phyloP scores from a whole-genome alignment of 2,329 filamentous ascomycete genomes.

The Nigrograna mackinnonii region DNA sequence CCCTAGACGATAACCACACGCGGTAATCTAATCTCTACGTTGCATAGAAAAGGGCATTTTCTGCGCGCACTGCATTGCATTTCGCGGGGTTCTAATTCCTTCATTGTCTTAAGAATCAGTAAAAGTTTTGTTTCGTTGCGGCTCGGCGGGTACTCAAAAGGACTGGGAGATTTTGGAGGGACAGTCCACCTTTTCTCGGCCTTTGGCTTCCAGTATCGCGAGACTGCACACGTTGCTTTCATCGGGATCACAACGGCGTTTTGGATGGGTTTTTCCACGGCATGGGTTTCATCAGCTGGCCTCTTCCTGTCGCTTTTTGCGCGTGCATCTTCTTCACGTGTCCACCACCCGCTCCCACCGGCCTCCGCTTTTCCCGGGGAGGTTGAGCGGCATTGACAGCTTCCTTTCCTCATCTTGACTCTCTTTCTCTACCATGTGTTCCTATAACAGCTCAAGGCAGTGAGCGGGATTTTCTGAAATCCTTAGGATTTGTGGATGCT shows the following conservation, averaged over 20 bases:
- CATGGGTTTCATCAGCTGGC: too few species aligned
- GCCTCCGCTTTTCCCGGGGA: too few species aligned
- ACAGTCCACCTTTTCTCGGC: too few species aligned
- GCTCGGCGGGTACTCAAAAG: constrained; percentile 13
- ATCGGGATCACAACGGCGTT: constrained; percentile 3
- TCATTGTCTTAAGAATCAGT: constrained; percentile 16
- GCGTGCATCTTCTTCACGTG: constrained; percentile 1
- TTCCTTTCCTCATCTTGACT: constrained; percentile 1
- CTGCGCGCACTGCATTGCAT: constrained; percentile 44
- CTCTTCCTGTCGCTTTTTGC: background rate
- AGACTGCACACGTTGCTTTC: constrained; percentile 10
- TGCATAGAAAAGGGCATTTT: constrained; percentile 45
- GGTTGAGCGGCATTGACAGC: background rate
- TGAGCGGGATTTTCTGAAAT: constrained; percentile 2
- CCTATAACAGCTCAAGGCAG: constrained; percentile 3
- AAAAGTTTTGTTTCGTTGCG: constrained; percentile 25
- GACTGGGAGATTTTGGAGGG: constrained; percentile 13
- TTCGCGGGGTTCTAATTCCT: constrained; percentile 33
- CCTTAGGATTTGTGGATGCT: too few species aligned
- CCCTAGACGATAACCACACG: constrained; percentile 37
- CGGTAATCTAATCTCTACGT: constrained; percentile 45
- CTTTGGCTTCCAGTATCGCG: too few species aligned
- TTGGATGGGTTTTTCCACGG: constrained; percentile 3
- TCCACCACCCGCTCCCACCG: constrained; percentile 3
- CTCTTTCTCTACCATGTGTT: constrained; percentile 12